Base-by-base conservation (phyloP, 305 asterid genomes). In the Fraxinus nigra region DNA sequence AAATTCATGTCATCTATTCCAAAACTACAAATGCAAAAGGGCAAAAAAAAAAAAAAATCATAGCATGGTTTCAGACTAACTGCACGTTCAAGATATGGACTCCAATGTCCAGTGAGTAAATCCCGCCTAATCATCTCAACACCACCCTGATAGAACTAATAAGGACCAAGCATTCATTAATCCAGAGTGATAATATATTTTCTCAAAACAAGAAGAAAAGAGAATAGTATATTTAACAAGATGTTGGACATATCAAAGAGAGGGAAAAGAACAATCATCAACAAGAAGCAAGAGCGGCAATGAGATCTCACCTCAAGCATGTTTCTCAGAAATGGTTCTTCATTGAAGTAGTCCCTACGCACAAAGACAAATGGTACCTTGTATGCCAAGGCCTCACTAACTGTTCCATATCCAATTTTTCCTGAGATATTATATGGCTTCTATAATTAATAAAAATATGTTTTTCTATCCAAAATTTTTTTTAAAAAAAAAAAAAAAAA, bases 121-220 rank as follows among this genome's bases (percentile, higher is more conserved):
- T 97, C 99, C 84, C 99, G 91, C 87, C 99, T 87, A 46, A 95
- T 95, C 99, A 97, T 97, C 95, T 97, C 99, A 77, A 95, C 99
- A 77, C 99, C 99, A 80, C 90, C 85, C 87, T 97, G 98, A 90
- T 93, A 92, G 73, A 85, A 88, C 99, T 97, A 89, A 82, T 63
- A 33, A 74, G 18, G 20, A 75, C 43, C 14, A 48, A 5, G 38
- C 72, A 61, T 72, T 85, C 59, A 73, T 86, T 59, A 81, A 83
- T 59, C 65, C 30, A 13, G 63, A 5, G 16, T 73, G 77, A 65
- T 10, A 76, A 65, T 38, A 83, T 28, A 37, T 13, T 14, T 43
- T 70, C 73, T 14, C 46, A 16, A 16, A 34, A 43, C 28, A 78
- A 51, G 81, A 59, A 10, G 30, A 34, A 22, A 48, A 24, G 24